Conservation (phyloP, 768 basidiomycete species). For the Tricholomella constricta region DNA sequence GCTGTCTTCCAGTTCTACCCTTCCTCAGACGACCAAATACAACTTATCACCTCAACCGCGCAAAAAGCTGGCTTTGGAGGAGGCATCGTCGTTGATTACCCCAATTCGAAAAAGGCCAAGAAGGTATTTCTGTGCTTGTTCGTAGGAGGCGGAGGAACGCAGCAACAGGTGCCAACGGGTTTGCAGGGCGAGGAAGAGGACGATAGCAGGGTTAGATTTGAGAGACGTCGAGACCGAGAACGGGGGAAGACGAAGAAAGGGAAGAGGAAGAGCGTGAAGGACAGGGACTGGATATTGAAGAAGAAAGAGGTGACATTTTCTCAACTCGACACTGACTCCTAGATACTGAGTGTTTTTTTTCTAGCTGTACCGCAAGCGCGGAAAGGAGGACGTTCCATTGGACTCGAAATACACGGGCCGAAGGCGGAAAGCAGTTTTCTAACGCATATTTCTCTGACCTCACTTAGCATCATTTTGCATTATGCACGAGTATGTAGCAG, state of each 20-base stretch:
- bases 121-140: conserved; percentile 95
- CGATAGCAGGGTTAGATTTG: conserved; percentile 66
- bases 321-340: not conserved
- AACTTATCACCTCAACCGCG: conserved; percentile 89
- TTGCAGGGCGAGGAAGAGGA: conserved; percentile 68
- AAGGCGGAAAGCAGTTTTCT: conserved; percentile 81
- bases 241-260: conserved; percentile 55
- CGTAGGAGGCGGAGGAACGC: conserved; percentile 74
- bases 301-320: conserved; percentile 83
- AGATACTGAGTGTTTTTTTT: conserved; percentile 5
- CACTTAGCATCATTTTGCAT: conserved; percentile 18
- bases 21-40: conserved; percentile 94
- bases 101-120: conserved; percentile 92
- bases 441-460: conserved; percentile 17
- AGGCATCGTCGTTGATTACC: conserved; percentile 95
- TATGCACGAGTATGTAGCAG: conserved; percentile 5
- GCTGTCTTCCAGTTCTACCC: conserved; percentile 96
- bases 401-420: conserved; percentile 94
- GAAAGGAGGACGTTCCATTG: conserved; percentile 80
- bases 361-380: conserved; percentile 81
- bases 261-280: conserved; percentile 73
- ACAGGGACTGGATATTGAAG: conserved; percentile 90
- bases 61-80: conserved; percentile 97
- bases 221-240: conserved; percentile 74
- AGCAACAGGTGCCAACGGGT: conserved; percentile 72